These are phyloP conservation scores for Cyclotella baltica DNA, from an alignment of 108 stramenopile species.

Conservation along the genomic window DNA sequence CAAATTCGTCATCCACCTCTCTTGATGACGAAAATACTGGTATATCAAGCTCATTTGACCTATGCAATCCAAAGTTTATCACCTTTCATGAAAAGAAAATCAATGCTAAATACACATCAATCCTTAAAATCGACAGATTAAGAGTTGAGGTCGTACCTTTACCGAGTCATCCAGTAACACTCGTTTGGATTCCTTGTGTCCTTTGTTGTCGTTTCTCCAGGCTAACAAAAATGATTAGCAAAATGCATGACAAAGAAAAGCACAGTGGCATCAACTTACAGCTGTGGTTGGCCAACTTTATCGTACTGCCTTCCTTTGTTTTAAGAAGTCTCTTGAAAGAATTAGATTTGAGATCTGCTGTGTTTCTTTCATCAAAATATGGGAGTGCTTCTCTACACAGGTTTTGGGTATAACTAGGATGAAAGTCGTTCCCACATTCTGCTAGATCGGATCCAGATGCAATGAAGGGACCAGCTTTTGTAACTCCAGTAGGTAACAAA, in stretches of 20 bases:
- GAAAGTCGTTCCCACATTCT: conserved; percentile 27
- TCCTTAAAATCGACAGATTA: not conserved
- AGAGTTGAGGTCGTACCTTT: conserved; percentile 7
- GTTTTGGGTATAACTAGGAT: conserved; percentile 23
- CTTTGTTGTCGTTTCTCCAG: conserved; percentile 15
- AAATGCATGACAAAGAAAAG: not conserved
- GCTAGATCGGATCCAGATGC: conserved; percentile 37
- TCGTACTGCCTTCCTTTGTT: conserved; percentile 19
- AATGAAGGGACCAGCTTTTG: conserved; percentile 30
- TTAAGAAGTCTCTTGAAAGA: conserved; percentile 44
- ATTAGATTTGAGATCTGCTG: conserved; percentile 53
- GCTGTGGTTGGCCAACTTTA: conserved; percentile 31
- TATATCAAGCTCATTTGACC: conserved; percentile 12
- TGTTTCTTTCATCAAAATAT: conserved; percentile 42
- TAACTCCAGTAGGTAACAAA: conserved; percentile 6
- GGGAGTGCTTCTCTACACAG: conserved; percentile 37
- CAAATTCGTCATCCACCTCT: not conserved
- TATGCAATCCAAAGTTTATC: conserved; percentile 22
- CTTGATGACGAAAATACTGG: conserved; percentile 40
- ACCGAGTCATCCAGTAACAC: conserved; percentile 45
- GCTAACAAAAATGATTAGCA: not conserved
- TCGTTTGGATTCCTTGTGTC: conserved; percentile 39
- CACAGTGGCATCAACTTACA: conserved; percentile 8
- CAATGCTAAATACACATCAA: not conserved
- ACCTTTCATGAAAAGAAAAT: not conserved